Evolutionary conservation across 1,139 yeast species (phyloP).

Genomic region (Taphrina deformans): DNA sequence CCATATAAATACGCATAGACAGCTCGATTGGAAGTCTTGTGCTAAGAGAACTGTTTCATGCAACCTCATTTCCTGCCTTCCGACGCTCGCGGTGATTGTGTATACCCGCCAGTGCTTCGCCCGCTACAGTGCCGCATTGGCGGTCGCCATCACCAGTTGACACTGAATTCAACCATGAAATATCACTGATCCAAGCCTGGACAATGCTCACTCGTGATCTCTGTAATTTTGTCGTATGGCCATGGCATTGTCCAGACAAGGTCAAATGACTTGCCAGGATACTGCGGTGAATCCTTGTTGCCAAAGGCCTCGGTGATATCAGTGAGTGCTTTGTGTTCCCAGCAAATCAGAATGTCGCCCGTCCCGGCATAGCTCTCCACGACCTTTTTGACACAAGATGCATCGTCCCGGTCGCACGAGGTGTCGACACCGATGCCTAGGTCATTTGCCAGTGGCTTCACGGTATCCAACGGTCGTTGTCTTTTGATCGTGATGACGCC

Average conservation of each 20-base stretch:
- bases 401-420: conserved; percentile 13
- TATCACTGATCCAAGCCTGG: neutral
- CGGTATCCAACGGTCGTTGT: conserved; percentile 4
- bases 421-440: conserved; percentile 1
- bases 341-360: conserved; percentile 22
- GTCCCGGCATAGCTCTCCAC: neutral
- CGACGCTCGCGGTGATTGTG: no score
- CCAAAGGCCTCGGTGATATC: conserved; percentile 13
- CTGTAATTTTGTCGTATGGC: conserved; percentile 2
- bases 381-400: conserved; percentile 5
- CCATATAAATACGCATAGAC: no score
- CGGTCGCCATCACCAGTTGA: no score
- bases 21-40: no score
- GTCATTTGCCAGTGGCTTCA: conserved; percentile 6
- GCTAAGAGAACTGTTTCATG: no score
- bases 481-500: neutral
- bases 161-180: neutral
- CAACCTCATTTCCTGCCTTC: no score
- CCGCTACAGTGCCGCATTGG: no score
- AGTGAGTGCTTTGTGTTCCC: conserved; percentile 23
- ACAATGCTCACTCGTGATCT: conserved; percentile 7
- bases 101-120: no score
- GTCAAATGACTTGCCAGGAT: conserved; percentile 4
- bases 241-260: conserved; percentile 9
- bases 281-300: neutral